Evolutionary conservation across 2,329 filamentous ascomycete genomes (phyloP).

Genomic region (Annulohypoxylon truncatum): DNA sequence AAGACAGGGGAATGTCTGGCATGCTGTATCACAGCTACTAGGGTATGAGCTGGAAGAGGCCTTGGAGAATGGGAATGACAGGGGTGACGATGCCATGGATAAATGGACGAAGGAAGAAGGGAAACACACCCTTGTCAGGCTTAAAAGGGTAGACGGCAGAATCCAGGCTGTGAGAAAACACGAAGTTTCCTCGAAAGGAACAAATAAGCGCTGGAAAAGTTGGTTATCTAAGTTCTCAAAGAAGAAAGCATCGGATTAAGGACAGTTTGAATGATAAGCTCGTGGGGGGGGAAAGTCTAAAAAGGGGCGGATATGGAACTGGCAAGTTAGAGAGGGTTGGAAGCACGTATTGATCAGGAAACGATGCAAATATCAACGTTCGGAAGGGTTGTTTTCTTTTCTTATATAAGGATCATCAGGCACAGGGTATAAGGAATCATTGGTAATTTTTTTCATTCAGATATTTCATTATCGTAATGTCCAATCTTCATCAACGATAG

Average conservation of each 20-base stretch:
- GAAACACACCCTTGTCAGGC: neutral
- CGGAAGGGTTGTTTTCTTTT: neutral
- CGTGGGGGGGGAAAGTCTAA: neutral
- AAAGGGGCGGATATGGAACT: too few species aligned
- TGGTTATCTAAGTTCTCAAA: neutral
- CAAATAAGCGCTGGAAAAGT: neutral
- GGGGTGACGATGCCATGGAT: neutral
- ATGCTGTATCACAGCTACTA: conserved; percentile 2
- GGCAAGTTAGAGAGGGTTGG: too few species aligned
- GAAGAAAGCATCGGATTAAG: neutral
- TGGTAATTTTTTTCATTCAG: neutral
- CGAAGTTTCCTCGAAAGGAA: neutral
- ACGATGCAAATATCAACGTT: neutral
- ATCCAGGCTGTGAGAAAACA: neutral
- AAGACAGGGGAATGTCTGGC: conserved; percentile 1
- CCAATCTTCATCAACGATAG: neutral
- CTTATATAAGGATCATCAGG: neutral
- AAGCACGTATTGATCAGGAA: too few species aligned
- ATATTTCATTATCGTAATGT: neutral
- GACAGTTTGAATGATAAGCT: neutral
- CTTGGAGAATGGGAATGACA: neutral
- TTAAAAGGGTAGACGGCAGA: neutral
- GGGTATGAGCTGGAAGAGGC: neutral
- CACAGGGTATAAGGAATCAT: too few species aligned
- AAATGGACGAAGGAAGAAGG: neutral